These are phyloP conservation scores for Pestalotiopsis fici DNA, from an alignment of 2,329 filamentous ascomycete species.

Conservation along the genomic window DNA sequence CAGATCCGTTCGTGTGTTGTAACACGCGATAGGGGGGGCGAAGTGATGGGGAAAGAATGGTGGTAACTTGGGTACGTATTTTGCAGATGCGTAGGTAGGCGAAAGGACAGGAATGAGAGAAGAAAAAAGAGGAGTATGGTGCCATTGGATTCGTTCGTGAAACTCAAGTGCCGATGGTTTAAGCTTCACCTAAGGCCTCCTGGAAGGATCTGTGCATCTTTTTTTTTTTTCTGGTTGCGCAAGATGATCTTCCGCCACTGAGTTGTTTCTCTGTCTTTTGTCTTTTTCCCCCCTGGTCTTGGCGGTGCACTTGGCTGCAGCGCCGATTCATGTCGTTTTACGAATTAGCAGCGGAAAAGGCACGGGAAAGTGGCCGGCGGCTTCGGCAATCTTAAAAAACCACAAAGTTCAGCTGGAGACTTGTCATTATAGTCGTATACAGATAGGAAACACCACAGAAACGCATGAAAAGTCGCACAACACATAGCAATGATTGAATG, in stretches of 20 bases:
- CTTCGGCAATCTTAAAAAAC: not conserved
- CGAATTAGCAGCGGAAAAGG: not conserved
- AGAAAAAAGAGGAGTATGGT: not conserved
- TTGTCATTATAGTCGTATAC: not conserved
- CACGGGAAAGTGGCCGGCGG: not conserved
- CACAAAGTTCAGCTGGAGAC: not conserved
- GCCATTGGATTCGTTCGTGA: not conserved
- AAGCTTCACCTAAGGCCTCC: not conserved
- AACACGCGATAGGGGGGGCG: not conserved
- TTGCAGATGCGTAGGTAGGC: not conserved
- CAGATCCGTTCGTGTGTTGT: not conserved
- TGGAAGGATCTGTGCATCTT: constrained; percentile 1
- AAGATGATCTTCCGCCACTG: not conserved
- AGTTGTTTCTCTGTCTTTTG: not conserved
- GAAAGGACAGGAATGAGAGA: not conserved
- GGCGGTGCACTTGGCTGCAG: not conserved
- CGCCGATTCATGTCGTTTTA: not conserved
- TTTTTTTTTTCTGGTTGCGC: not conserved
- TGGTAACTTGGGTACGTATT: too few species aligned
- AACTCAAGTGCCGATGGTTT: not conserved
- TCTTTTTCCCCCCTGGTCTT: not conserved
- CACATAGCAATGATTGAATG: not conserved
- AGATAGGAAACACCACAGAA: not conserved
- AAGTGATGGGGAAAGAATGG: too few species aligned
- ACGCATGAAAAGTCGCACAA: not conserved